phyloP scores from a whole-genome alignment of 352 stramenopile genomes.

The Globisporangium radiosum region DNA sequence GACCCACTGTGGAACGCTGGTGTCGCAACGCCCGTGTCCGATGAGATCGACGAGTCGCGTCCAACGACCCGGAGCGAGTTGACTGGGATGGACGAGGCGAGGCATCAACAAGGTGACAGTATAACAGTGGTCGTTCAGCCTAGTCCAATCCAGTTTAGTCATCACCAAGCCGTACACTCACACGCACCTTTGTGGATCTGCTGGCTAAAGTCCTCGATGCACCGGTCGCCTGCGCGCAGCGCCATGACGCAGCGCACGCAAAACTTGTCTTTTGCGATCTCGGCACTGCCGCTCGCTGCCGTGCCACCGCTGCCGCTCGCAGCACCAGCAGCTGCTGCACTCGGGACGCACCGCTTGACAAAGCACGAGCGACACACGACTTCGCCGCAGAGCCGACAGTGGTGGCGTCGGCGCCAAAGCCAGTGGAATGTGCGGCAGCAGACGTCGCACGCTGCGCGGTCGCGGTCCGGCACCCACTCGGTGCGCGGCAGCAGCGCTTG shows the following conservation, averaged over 20 bases:
- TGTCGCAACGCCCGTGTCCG: conserved; percentile 4
- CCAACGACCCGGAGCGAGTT: conserved; percentile 13
- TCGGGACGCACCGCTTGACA: conserved; percentile 28
- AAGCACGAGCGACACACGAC: conserved; percentile 47
- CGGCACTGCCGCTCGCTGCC: background rate
- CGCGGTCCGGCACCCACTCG: conserved; percentile 34
- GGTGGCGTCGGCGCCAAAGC: conserved; percentile 28
- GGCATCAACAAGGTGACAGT: background rate
- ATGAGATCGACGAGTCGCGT: conserved; percentile 18
- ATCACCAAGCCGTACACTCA: background rate
- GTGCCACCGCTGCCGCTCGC: background rate
- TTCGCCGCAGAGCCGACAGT: conserved; percentile 47
- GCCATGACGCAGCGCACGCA: conserved; percentile 48
- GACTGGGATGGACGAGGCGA: background rate
- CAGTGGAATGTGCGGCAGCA: conserved; percentile 20
- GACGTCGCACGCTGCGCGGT: conserved; percentile 15
- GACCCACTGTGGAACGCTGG: background rate
- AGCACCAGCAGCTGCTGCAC: background rate
- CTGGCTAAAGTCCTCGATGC: conserved; percentile 20
- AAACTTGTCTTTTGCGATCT: conserved; percentile 43
- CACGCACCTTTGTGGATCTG: conserved; percentile 25
- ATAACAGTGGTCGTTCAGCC: background rate
- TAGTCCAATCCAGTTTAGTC: too few relatives aligned
- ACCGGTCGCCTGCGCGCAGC: conserved; percentile 32
- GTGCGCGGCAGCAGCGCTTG: conserved; percentile 20